Conservation (phyloP, 2,329 filamentous ascomycete species). For the Cryphonectria japonica region DNA sequence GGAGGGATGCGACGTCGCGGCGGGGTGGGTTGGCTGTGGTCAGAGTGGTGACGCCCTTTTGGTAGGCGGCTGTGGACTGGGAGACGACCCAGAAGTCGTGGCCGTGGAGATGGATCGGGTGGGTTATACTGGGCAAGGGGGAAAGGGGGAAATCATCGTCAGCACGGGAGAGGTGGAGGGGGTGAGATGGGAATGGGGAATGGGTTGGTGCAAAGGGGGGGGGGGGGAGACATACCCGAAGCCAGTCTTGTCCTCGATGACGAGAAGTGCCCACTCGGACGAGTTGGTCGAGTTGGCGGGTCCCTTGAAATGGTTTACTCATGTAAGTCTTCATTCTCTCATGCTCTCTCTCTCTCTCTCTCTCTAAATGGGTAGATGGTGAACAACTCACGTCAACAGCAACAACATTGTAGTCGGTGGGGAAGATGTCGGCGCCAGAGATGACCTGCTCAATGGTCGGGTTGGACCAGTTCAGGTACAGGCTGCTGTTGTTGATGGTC, state of each 20-base stretch:
- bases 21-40: constrained; percentile 42
- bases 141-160: neutral
- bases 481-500: constrained; percentile 33
- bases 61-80: constrained; percentile 34
- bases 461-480: constrained; percentile 34
- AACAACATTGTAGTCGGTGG: constrained; percentile 30
- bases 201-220: neutral
- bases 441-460: constrained; percentile 30
- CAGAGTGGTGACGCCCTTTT: constrained; percentile 27
- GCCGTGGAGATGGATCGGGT: constrained; percentile 56
- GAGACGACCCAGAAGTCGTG: constrained; percentile 53
- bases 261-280: constrained; percentile 36
- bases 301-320: constrained; percentile 7
- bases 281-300: constrained; percentile 19
- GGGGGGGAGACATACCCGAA: constrained; percentile 15
- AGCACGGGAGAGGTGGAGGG: neutral
- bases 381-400: constrained; percentile 26
- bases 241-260: constrained; percentile 35
- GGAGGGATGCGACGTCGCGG: constrained; percentile 43
- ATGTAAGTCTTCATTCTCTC: neutral
- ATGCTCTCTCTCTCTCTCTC: no score
- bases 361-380: neutral
- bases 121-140: constrained; percentile 33
- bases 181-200: neutral
- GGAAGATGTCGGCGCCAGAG: constrained; percentile 20